A percentile compares a stretch with the other conserved stretches of the same genome.
These are phyloP conservation scores for Toxoplasma gondii DNA, from an alignment of 169 alveolate species.

Conservation along the genomic window DNA sequence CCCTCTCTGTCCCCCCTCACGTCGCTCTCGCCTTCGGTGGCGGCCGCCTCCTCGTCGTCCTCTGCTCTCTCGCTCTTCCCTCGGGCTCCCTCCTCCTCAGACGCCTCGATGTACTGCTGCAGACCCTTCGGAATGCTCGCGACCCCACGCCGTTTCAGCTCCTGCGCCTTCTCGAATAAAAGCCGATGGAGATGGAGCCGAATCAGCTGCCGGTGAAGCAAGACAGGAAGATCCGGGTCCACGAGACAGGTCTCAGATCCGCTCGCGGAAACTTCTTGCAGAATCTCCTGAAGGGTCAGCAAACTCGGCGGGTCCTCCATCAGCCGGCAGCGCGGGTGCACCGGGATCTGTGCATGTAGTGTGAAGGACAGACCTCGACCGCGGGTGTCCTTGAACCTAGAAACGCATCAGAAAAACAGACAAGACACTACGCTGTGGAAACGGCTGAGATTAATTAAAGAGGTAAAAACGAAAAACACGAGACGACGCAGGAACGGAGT, in stretches of 20 bases:
- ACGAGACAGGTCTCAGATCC: neutral
- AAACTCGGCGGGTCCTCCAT: constrained; percentile 72
- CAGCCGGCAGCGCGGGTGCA: constrained; percentile 76
- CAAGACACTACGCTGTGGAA: neutral
- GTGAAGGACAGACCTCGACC: constrained; percentile 72
- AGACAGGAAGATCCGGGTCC: constrained; percentile 73
- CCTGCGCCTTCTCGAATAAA: neutral
- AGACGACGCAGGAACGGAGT: no score
- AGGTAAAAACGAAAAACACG: no score
- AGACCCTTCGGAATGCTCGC: neutral
- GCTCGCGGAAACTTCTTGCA: constrained; percentile 63
- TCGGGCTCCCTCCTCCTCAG: neutral
- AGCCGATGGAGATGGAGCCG: constrained; percentile 23
- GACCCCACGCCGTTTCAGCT: constrained; percentile 9
- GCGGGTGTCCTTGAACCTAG: constrained; percentile 70
- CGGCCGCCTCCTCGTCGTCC: neutral
- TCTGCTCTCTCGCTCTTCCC: neutral
- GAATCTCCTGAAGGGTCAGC: constrained; percentile 68
- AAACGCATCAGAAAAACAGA: constrained; percentile 31
- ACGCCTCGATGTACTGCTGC: neutral
- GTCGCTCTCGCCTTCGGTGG: neutral
- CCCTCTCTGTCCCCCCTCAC: neutral
- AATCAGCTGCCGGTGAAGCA: constrained; percentile 72
- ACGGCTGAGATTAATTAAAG: neutral
- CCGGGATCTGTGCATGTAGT: constrained; percentile 68